phyloP scores from a whole-genome alignment of 129 eudicot genomes.

The Oenanthe sinensis region DNA sequence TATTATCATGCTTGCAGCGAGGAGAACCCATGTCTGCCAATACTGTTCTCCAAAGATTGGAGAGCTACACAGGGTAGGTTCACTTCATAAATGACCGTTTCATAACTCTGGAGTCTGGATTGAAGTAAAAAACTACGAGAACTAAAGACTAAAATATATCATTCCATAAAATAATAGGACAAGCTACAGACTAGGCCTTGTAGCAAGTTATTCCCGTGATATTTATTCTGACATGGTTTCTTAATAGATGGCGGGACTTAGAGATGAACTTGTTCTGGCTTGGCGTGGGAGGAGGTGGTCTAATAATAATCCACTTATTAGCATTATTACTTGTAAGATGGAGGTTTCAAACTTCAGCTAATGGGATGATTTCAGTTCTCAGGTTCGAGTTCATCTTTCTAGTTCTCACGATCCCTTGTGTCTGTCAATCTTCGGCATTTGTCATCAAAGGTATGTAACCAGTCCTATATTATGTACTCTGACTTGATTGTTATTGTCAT shows the following conservation, averaged over 20 bases:
- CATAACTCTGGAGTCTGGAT: background rate
- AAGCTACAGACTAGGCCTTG: background rate
- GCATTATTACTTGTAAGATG: slow-evolving; percentile 15
- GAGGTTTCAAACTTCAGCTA: slow-evolving; percentile 13
- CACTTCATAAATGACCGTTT: background rate
- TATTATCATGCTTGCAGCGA: slow-evolving; percentile 8
- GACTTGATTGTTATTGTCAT: background rate
- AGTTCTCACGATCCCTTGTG: slow-evolving; percentile 17
- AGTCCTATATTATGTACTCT: background rate
- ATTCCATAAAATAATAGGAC: background rate
- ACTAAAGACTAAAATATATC: background rate
- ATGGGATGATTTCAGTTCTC: slow-evolving; percentile 17
- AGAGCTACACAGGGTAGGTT: slow-evolving; percentile 15
- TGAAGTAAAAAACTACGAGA: background rate
- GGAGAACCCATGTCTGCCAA: slow-evolving; percentile 18
- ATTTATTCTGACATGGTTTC: background rate
- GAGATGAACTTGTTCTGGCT: slow-evolving; percentile 25
- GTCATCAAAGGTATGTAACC: slow-evolving; percentile 15
- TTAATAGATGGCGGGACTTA: slow-evolving; percentile 17
- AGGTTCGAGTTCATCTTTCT: slow-evolving; percentile 24
- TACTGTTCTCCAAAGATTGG: slow-evolving; percentile 10
- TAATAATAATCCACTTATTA: slow-evolving; percentile 10
- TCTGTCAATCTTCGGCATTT: slow-evolving; percentile 19
- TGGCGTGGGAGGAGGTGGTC: slow-evolving; percentile 21
- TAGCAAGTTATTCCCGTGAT: background rate